Conservation (phyloP, 176 grass and related monocot species). For the Triticum turgidum region DNA sequence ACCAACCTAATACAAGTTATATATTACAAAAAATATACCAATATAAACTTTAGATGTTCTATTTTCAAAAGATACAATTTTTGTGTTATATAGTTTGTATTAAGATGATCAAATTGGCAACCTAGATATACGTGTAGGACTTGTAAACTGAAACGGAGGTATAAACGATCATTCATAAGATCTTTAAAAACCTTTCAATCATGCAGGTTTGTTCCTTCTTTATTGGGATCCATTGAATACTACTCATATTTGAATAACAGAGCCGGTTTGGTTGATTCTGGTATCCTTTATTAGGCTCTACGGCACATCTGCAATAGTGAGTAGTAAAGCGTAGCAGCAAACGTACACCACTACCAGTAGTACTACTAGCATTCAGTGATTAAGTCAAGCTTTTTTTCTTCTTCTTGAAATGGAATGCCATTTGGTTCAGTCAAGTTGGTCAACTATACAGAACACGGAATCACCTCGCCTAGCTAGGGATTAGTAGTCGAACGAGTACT, state of each 20-base stretch:
- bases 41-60: too few species aligned
- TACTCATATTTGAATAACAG: not conserved
- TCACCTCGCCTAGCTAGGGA: not conserved
- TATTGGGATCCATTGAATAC: slow-evolving; percentile 14
- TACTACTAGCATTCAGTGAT: not conserved
- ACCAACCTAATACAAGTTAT: too few species aligned
- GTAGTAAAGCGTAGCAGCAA: not conserved
- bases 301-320: slow-evolving; percentile 25
- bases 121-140: too few species aligned
- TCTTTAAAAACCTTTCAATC: not conserved
- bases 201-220: slow-evolving; percentile 17
- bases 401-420: not conserved
- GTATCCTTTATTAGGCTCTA: slow-evolving; percentile 6
- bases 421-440: not conserved
- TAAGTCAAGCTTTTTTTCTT: not conserved
- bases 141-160: not conserved
- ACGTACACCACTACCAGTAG: not conserved
- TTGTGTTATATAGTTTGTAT: too few species aligned
- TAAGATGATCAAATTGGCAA: too few species aligned
- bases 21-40: too few species aligned
- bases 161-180: slow-evolving; percentile 9
- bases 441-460: not conserved
- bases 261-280: not conserved
- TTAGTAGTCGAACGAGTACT: not conserved
- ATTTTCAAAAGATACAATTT: too few species aligned